These are phyloP conservation scores for Salix udensis DNA, from an alignment of 345 rosid species.

Conservation along the genomic window DNA sequence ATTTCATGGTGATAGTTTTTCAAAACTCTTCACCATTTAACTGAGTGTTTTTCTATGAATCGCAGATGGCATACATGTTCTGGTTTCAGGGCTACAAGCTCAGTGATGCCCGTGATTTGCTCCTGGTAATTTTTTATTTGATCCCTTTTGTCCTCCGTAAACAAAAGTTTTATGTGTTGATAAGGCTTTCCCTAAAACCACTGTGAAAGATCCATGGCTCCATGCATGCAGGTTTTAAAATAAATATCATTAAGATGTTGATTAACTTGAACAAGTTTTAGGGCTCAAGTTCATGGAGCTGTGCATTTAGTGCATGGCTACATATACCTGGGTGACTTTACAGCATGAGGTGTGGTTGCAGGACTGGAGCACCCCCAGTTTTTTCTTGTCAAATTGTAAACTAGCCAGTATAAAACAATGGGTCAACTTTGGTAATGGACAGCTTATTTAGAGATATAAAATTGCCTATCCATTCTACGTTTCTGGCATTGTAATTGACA, in stretches of 20 bases:
- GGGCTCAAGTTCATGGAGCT: background rate
- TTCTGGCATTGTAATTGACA: background rate
- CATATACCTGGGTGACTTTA: background rate
- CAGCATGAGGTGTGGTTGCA: background rate
- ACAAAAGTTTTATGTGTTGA: background rate
- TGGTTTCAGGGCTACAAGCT: constrained; percentile 95
- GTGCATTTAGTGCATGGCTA: background rate
- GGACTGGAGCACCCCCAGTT: background rate
- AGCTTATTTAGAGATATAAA: constrained; percentile 3
- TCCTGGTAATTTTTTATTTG: constrained; percentile 54
- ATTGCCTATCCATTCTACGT: background rate
- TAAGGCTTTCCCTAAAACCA: background rate
- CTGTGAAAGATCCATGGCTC: background rate
- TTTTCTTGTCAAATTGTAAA: background rate
- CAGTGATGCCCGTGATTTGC: constrained; percentile 60
- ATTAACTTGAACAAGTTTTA: background rate
- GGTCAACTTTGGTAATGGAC: background rate
- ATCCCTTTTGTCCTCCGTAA: background rate
- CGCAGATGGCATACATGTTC: constrained; percentile 90
- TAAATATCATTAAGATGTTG: background rate
- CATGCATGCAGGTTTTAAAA: background rate
- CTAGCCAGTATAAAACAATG: background rate
- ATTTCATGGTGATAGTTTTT: background rate
- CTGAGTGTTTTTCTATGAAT: constrained; percentile 16
- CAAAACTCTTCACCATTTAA: constrained; percentile 4